phyloP scores from a whole-genome alignment of 208 protist species.

The Leishmania mexicana region DNA sequence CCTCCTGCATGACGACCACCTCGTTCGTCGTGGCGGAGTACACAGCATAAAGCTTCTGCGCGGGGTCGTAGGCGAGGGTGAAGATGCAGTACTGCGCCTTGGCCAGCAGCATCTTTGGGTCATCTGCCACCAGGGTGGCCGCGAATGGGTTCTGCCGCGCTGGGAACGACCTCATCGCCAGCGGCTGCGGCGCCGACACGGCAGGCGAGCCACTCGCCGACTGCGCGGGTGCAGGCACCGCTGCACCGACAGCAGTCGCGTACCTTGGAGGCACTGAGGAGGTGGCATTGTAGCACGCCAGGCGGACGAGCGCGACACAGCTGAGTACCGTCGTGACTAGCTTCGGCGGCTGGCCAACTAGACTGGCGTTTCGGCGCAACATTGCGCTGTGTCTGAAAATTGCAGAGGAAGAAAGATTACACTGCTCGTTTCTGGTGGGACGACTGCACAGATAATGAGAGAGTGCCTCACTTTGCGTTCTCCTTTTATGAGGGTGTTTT shows the following conservation, averaged over 20 bases:
- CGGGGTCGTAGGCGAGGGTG: constrained; percentile 57
- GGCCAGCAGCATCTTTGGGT: constrained; percentile 70
- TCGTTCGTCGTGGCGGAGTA: constrained; percentile 88
- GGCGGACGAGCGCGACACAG: neutral
- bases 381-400: neutral
- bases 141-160: constrained; percentile 66
- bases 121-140: constrained; percentile 27
- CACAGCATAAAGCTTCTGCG: constrained; percentile 49
- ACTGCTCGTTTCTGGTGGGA: neutral
- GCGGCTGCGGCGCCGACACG: constrained; percentile 1
- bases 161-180: constrained; percentile 26
- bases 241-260: neutral
- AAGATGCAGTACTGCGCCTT: constrained; percentile 87
- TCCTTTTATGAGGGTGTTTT: neutral
- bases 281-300: constrained; percentile 14
- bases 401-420: neutral
- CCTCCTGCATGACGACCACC: constrained; percentile 46
- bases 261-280: constrained; percentile 5
- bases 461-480: neutral
- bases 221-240: constrained; percentile 7
- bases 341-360: neutral
- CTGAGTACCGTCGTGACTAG: neutral
- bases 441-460: neutral
- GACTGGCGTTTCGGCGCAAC: constrained; percentile 5
- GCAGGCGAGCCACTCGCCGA: neutral